Evolutionary conservation across 257 asterid species (phyloP).

Genomic region (Solanum dulcamara): DNA sequence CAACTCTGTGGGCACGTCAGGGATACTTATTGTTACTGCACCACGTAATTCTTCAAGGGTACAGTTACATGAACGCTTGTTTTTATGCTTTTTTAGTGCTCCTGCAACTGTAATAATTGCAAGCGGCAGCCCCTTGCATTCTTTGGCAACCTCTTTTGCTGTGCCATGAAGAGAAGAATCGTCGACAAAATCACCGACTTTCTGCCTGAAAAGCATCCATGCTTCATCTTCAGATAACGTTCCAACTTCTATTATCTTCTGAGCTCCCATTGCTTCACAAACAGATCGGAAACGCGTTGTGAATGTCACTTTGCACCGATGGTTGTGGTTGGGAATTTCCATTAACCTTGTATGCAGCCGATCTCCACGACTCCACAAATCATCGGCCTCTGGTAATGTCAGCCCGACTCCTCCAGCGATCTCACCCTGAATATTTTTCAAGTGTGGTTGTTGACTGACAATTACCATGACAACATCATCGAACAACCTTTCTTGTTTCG

Average conservation of each 20-base stretch:
- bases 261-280: conserved; percentile 1
- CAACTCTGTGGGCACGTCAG: background rate
- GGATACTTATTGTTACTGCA: background rate
- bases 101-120: background rate
- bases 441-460: background rate
- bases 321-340: background rate
- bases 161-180: background rate
- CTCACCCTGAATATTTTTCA: background rate
- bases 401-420: background rate
- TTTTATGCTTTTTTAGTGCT: background rate
- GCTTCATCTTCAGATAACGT: background rate
- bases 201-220: background rate
- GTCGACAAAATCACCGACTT: background rate
- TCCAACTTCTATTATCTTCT: background rate
- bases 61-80: background rate
- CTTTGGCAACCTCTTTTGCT: background rate
- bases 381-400: background rate
- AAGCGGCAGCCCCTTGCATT: conserved; percentile 9
- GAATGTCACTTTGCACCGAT: background rate
- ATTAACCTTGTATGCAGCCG: background rate
- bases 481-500: background rate
- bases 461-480: background rate
- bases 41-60: background rate
- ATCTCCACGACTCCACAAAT: background rate
- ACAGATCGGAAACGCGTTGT: background rate